These are phyloP conservation scores for Penicillium subrubescens DNA, from an alignment of 495 filamentous ascomycete genomes.

Conservation along the genomic window DNA sequence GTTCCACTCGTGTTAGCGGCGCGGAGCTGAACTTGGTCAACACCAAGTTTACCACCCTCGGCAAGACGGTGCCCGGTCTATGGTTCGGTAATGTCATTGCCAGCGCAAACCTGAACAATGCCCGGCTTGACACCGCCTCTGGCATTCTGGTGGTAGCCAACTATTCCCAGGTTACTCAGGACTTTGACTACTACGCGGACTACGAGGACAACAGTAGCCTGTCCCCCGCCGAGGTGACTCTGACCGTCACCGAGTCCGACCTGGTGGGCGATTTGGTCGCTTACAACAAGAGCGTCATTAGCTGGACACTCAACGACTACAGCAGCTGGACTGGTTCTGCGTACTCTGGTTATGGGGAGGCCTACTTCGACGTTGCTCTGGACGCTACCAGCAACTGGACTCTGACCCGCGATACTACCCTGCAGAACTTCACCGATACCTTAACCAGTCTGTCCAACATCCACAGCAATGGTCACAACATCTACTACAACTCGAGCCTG, in stretches of 20 bases:
- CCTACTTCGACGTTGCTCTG: conserved; percentile 14
- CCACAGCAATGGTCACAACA: conserved; percentile 8
- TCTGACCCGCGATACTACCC: conserved; percentile 13
- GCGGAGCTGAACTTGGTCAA: conserved; percentile 14
- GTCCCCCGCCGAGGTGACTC: conserved; percentile 10
- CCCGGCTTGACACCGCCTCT: conserved; percentile 11
- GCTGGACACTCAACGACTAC: conserved; percentile 12
- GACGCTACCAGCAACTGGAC: conserved; percentile 24
- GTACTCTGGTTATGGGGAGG: conserved; percentile 16
- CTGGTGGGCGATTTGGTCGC: conserved; percentile 19
- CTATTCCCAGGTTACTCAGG: conserved; percentile 21
- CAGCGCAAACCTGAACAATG: conserved; percentile 6
- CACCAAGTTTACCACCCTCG: conserved; percentile 17
- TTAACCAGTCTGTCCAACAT: conserved; percentile 12
- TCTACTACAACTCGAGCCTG: conserved; percentile 17
- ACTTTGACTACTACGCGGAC: conserved; percentile 21
- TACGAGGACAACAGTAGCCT: conserved; percentile 17
- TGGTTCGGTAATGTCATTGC: conserved; percentile 23
- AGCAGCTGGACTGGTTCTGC: conserved; percentile 19
- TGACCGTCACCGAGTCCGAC: conserved; percentile 11
- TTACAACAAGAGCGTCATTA: conserved; percentile 17
- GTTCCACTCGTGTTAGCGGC: conserved; percentile 1
- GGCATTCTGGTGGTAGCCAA: conserved; percentile 18
- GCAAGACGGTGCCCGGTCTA: conserved; percentile 12
- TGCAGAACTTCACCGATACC: conserved; percentile 21